Evolutionary conservation across 257 asterid species (phyloP), one percentile per base, ranked within the genome.

Genomic region (Voacanga thouarsii): DNA sequence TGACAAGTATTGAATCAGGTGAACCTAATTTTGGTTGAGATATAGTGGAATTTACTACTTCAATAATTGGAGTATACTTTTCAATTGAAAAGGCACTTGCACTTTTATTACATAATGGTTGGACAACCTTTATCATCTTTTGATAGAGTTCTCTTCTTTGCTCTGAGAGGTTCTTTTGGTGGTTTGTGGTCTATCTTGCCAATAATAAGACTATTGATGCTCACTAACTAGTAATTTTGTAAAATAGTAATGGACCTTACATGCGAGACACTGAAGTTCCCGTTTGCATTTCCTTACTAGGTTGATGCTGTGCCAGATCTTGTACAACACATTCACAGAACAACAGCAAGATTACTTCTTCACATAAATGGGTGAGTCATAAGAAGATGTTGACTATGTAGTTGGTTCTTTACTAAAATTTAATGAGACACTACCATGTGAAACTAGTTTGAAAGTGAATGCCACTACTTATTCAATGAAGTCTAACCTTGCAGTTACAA

Each of bases 291-390:
- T 68, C 57, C 30, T 73, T 80, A 33, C 75, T 82, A 96, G 99
- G 99, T 96, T 84, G 98, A 87, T 89, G 99, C 97, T 78, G 95
- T 93, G 77, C 97, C 99, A 6, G 97, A 92, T 84, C 99, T 96
- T 79, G 86, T 87, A 56, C 84, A 88, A 83, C 95, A 87, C 73
- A 88, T 96, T 81, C 97, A 96, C 79, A 89, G 86, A 87, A 92
- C 98, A 59, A 96, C 99, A 11, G 94, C 98, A 44, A 93, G 93
- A 75, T 85, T 83, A 83, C 92, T 93, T 49, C 98, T 96, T 76
- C 94, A 96, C 84, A 88, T 93, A 73, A 87, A 90, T 82, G 97
- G 97, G 99, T 96, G 87, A 89, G 97, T 75, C 77, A 30, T 64
- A 16, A 63, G 45, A 68, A 64, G 49, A 81, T 68, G 41, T 82